Conservation (phyloP, 2,329 filamentous ascomycete species). For the Sporothrix globosa region DNA sequence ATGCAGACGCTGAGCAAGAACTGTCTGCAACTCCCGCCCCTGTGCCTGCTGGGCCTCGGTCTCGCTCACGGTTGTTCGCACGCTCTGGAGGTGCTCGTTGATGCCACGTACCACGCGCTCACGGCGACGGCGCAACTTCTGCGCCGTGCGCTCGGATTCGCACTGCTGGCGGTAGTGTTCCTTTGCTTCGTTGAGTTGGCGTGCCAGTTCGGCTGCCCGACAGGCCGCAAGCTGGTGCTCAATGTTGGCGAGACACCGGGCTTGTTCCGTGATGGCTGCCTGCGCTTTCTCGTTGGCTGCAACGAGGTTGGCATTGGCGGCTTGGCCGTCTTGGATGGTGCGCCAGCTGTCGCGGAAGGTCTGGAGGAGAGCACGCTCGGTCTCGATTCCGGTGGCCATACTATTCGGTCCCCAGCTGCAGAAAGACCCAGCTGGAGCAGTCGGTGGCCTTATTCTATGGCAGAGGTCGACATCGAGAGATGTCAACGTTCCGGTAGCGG, state of each 20-base stretch:
- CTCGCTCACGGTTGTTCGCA: conserved; percentile 24
- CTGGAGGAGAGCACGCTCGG: conserved; percentile 10
- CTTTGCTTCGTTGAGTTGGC: conserved; percentile 9
- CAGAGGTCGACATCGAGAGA: neutral
- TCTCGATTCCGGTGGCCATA: neutral
- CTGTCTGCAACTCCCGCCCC: conserved; percentile 24
- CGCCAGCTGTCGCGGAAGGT: conserved; percentile 28
- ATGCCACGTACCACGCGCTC: conserved; percentile 18
- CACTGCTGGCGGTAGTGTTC: conserved; percentile 22
- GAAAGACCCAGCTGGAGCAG: neutral
- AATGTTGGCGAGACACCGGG: conserved; percentile 22
- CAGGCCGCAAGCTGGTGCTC: conserved; percentile 17
- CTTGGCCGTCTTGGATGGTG: conserved; percentile 12
- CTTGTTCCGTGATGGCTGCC: conserved; percentile 8
- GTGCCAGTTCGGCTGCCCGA: neutral
- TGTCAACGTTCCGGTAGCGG: conserved; percentile 8
- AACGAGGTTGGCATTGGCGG: conserved; percentile 18
- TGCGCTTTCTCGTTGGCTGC: conserved; percentile 29
- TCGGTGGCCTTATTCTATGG: neutral
- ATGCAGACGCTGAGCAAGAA: conserved; percentile 26
- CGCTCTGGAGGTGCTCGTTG: conserved; percentile 38
- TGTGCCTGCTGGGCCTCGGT: conserved; percentile 28
- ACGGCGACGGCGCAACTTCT: conserved; percentile 7
- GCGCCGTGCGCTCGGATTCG: neutral
- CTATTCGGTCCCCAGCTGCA: neutral